Base-by-base conservation (phyloP, 192 early-diverging fungal species). In the Neocallimastix lanati region DNA sequence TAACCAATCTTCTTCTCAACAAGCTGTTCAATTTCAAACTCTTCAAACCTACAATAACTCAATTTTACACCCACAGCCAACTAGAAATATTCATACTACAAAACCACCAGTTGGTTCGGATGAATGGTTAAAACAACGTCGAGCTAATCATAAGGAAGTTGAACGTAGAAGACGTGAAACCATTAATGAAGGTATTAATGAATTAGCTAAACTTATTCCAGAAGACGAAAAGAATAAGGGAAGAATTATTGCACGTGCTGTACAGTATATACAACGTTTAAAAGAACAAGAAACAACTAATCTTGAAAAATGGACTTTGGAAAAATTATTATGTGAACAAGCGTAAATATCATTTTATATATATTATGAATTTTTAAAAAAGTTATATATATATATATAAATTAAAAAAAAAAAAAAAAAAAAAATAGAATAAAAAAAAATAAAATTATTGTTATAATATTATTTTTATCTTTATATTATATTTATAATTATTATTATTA, bases 91-190 rank as follows among this genome's bases (percentile, higher is more conserved):
- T 21, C 77, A 33, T 78, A 78, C 77, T 0, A 21, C 30, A 27
- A 89, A 90, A 76, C 85, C 87, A 4, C 76, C 85, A 9, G 83
- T 88, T n/a, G 92, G 93, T 28, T 88, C 89, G 16, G 92, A 93
- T 25, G 94, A 95, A 82, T 95, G 94, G 94, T 88, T 93, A 80
- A 85, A 89, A 35, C 83, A 88, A 81, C 92, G 94, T 38, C 88
- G 91, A n/a, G 92, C 95, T 78, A 95, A 92, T 81, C 96, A 98
- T 85, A 97, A 96, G 88, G 94, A 96, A 79, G 94, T 98, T 7
- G 96, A 98, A 83, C 88, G 93, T 78, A 88, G 94, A 38, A 92
- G 96, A 79, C 93, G 96, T 76, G 96, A 97, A 80, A 94, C 91
- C 0, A 98, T 98, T 82, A 95, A 95, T 81, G 89, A 90, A 4